phyloP scores from a whole-genome alignment of 2,329 filamentous ascomycete species.

The Elsinoe arachidis region DNA sequence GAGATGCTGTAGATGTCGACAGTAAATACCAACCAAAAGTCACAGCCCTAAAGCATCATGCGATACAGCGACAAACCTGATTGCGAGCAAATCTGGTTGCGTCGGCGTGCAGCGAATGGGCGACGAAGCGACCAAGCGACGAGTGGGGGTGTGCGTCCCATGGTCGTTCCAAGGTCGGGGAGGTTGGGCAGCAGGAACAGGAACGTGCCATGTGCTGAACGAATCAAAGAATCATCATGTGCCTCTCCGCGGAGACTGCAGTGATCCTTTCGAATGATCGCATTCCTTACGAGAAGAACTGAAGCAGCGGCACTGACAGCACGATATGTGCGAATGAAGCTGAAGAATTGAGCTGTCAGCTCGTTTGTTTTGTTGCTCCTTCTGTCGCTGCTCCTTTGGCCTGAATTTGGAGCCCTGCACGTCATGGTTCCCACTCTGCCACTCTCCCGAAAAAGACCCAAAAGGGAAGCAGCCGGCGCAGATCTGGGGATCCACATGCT shows the following conservation, averaged over 20 bases:
- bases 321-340: background rate
- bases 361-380: background rate
- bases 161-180: background rate
- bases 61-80: slow-evolving; percentile 9
- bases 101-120: background rate
- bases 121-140: background rate
- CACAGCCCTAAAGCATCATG: slow-evolving; percentile 3
- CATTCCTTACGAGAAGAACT: no score
- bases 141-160: background rate
- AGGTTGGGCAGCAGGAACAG: slow-evolving; percentile 7
- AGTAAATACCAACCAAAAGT: background rate
- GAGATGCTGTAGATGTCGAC: background rate
- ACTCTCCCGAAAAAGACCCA: background rate
- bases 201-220: slow-evolving; percentile 1
- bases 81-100: background rate
- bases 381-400: background rate
- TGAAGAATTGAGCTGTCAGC: background rate
- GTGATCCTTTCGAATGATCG: background rate
- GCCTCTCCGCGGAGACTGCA: background rate
- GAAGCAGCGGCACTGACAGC: no score
- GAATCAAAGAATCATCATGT: background rate
- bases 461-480: background rate
- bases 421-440: slow-evolving; percentile 4
- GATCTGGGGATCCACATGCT: background rate
- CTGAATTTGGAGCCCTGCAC: slow-evolving; percentile 8